phyloP scores from a whole-genome alignment of 2,329 filamentous ascomycete species.

The Lojkania enalia region DNA sequence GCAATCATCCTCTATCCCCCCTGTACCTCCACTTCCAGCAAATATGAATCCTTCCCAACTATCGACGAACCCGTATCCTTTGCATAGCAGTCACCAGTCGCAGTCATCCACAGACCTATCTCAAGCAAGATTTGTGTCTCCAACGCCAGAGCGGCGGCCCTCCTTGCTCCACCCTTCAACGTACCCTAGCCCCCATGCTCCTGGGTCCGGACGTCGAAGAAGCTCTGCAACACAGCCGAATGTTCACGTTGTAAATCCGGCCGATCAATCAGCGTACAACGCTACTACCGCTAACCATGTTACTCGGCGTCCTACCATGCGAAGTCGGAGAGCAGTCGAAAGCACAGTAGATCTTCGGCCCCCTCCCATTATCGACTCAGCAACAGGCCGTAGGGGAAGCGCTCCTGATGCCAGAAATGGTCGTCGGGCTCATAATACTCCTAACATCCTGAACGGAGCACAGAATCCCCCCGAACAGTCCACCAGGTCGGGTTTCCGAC shows the following conservation, averaged over 20 bases:
- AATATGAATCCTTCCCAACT: constrained; percentile 24
- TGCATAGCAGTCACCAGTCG: constrained; percentile 12
- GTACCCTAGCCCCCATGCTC: constrained; percentile 34
- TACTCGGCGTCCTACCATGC: constrained; percentile 18
- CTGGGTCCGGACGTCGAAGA: constrained; percentile 24
- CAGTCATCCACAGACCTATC: constrained; percentile 32
- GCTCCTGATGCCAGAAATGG: constrained; percentile 23
- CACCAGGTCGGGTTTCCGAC: neutral
- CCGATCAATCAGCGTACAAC: constrained; percentile 21
- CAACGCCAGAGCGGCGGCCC: constrained; percentile 23
- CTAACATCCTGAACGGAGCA: constrained; percentile 9
- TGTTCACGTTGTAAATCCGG: constrained; percentile 2
- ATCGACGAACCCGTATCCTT: constrained; percentile 23
- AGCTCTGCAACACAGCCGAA: constrained; percentile 24
- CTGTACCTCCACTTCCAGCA: constrained; percentile 29
- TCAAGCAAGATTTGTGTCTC: constrained; percentile 9
- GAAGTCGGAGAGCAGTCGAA: constrained; percentile 19
- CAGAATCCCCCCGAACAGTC: constrained; percentile 12
- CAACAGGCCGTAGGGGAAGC: constrained; percentile 27
- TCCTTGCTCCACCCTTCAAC: constrained; percentile 41
- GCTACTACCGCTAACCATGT: constrained; percentile 11
- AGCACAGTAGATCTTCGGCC: constrained; percentile 27
- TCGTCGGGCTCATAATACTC: constrained; percentile 13
- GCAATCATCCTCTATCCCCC: constrained; percentile 14
- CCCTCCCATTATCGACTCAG: constrained; percentile 21